Evolutionary conservation across 352 stramenopile species (phyloP).

Genomic region (Globisporangium canariense): DNA sequence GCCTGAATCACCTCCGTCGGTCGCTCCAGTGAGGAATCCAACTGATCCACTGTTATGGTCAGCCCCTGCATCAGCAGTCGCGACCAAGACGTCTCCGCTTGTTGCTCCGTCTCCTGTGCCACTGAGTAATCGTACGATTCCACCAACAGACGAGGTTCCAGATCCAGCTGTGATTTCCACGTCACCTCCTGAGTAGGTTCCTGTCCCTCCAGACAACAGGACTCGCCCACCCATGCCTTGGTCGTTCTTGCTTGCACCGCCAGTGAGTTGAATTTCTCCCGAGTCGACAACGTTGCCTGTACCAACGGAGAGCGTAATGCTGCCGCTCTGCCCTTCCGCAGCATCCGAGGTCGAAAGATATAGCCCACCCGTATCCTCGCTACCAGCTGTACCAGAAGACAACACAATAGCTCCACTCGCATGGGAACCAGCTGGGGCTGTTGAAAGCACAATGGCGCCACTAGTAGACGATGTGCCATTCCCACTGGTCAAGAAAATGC

Average conservation of each 20-base stretch:
- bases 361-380: slow-evolving; percentile 15
- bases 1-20: slow-evolving; percentile 29
- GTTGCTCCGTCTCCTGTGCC: slow-evolving; percentile 22
- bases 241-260: slow-evolving; percentile 25
- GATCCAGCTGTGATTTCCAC: slow-evolving; percentile 31
- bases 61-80: slow-evolving; percentile 23
- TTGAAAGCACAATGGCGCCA: slow-evolving; percentile 28
- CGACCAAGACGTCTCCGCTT: slow-evolving; percentile 29
- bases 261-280: slow-evolving; percentile 25
- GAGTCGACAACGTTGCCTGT: slow-evolving; percentile 19
- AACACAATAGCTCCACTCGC: slow-evolving; percentile 28
- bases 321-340: slow-evolving; percentile 19
- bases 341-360: slow-evolving; percentile 13
- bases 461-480: slow-evolving; percentile 19
- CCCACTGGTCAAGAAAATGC: slow-evolving; percentile 23
- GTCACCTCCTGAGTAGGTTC: slow-evolving; percentile 21
- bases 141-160: slow-evolving; percentile 18
- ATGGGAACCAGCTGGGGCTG: slow-evolving; percentile 18
- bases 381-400: slow-evolving; percentile 20
- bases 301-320: slow-evolving; percentile 24
- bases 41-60: slow-evolving; percentile 25
- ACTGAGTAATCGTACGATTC: slow-evolving; percentile 28
- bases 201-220: slow-evolving; percentile 26
- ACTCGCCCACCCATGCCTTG: slow-evolving; percentile 28
- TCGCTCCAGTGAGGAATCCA: slow-evolving; percentile 27